Conservation (phyloP, 1,139 yeast genomes). For the Suhomyces wounanorum region DNA sequence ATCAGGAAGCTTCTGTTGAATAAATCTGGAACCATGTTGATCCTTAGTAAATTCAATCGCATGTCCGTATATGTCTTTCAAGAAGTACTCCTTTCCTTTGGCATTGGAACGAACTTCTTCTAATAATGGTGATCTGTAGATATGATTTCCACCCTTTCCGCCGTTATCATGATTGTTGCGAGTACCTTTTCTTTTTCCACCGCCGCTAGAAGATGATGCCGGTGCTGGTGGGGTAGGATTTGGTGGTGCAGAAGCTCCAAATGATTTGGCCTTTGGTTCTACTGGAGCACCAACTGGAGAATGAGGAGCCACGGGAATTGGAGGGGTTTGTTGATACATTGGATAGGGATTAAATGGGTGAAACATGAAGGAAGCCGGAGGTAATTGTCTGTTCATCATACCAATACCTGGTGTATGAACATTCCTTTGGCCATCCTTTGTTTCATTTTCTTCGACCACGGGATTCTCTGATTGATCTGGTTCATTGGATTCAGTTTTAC, state of each 20-base stretch:
- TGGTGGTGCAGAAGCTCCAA: slow-evolving; percentile 6
- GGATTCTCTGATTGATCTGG: slow-evolving; percentile 6
- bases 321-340: slow-evolving; percentile 35
- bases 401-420: slow-evolving; percentile 43
- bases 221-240: slow-evolving; percentile 5
- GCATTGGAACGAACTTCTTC: slow-evolving; percentile 83
- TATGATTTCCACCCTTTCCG: slow-evolving; percentile 37
- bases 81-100: slow-evolving; percentile 58
- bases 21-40: slow-evolving; percentile 95
- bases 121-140: slow-evolving; percentile 74
- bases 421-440: slow-evolving; percentile 9
- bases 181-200: slow-evolving; percentile 8
- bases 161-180: slow-evolving; percentile 11
- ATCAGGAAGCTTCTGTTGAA: slow-evolving; percentile 79
- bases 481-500: background rate
- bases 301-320: slow-evolving; percentile 15
- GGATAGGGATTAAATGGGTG: slow-evolving; percentile 54
- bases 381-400: slow-evolving; percentile 37
- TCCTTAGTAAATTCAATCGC: slow-evolving; percentile 92
- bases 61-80: slow-evolving; percentile 81
- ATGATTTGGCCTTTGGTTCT: slow-evolving; percentile 7
- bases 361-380: slow-evolving; percentile 44
- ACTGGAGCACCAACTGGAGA: slow-evolving; percentile 17
- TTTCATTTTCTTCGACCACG: slow-evolving; percentile 10
- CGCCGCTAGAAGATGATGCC: background rate